These are phyloP conservation scores for Pseudogymnoascus sp. DNA, from an alignment of 2,329 filamentous ascomycete genomes.

Conservation along the genomic window DNA sequence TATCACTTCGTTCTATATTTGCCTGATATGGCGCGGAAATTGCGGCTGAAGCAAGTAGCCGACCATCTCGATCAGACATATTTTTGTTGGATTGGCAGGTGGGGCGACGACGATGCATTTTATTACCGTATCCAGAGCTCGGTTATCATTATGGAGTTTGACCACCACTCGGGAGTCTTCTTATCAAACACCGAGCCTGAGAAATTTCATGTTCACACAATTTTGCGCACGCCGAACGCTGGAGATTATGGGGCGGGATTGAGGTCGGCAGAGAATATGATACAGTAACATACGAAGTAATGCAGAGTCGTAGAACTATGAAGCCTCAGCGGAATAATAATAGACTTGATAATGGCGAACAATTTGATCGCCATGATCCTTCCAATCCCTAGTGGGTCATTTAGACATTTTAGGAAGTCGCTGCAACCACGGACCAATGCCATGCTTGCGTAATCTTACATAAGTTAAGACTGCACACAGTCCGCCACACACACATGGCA, in stretches of 20 bases:
- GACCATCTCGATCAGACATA: slow-evolving; percentile 61
- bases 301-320: background rate
- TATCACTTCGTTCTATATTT: slow-evolving; percentile 57
- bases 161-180: slow-evolving; percentile 74
- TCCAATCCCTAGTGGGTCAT: background rate
- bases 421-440: background rate
- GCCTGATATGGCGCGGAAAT: slow-evolving; percentile 45
- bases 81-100: slow-evolving; percentile 72
- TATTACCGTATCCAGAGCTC: slow-evolving; percentile 74
- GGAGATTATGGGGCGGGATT: slow-evolving; percentile 65
- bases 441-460: background rate
- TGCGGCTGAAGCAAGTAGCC: slow-evolving; percentile 48
- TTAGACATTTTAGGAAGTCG: background rate
- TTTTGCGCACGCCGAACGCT: slow-evolving; percentile 63
- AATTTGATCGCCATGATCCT: background rate
- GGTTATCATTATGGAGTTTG: slow-evolving; percentile 67
- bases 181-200: slow-evolving; percentile 64
- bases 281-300: background rate
- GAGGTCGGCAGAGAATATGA: slow-evolving; percentile 8
- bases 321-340: background rate
- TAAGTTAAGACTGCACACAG: background rate
- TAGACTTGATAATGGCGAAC: background rate
- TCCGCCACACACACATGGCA: background rate
- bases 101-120: slow-evolving; percentile 58
- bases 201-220: slow-evolving; percentile 73